Conservation (phyloP, 805 yeast genomes). For the Saccharomycopsis sp. region DNA sequence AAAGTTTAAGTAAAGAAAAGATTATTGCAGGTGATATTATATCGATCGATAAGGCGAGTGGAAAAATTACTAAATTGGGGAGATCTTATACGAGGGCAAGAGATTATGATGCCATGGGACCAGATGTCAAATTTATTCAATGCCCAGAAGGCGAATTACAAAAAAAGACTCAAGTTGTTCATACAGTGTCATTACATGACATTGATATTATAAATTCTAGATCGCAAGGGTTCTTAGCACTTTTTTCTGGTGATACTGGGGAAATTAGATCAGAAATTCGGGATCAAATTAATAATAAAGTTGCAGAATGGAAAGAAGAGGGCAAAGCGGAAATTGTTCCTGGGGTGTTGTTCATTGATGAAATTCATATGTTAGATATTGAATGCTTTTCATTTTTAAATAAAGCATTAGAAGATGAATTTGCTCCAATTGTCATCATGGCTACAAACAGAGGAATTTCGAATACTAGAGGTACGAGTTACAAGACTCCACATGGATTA, state of each 20-base stretch:
- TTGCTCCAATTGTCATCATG: slow-evolving; percentile 95
- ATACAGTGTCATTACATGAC: slow-evolving; percentile 96
- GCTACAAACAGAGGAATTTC: slow-evolving; percentile 96
- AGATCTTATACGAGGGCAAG: slow-evolving; percentile 94
- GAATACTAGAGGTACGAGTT: slow-evolving; percentile 88
- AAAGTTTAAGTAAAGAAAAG: slow-evolving; percentile 88
- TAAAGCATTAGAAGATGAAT: slow-evolving; percentile 93
- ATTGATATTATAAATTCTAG: slow-evolving; percentile 96
- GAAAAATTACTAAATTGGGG: slow-evolving; percentile 90
- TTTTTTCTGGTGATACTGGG: slow-evolving; percentile 95
- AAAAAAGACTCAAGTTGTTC: slow-evolving; percentile 90
- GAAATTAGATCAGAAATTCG: slow-evolving; percentile 94
- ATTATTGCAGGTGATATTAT: slow-evolving; percentile 96
- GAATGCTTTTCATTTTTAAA: slow-evolving; percentile 94
- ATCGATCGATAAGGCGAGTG: slow-evolving; percentile 90
- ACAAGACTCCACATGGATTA: slow-evolving; percentile 95
- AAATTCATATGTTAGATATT: slow-evolving; percentile 96
- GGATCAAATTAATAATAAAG: slow-evolving; percentile 93
- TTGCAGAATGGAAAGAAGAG: slow-evolving; percentile 97
- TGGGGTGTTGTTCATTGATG: slow-evolving; percentile 96
- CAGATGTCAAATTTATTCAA: slow-evolving; percentile 95
- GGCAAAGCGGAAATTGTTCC: slow-evolving; percentile 98
- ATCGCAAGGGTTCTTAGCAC: slow-evolving; percentile 94
- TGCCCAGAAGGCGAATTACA: slow-evolving; percentile 99
- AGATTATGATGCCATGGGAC: slow-evolving; percentile 98